phyloP scores from a whole-genome alignment of 306 rosid species.

The Cucumis cinereus region DNA sequence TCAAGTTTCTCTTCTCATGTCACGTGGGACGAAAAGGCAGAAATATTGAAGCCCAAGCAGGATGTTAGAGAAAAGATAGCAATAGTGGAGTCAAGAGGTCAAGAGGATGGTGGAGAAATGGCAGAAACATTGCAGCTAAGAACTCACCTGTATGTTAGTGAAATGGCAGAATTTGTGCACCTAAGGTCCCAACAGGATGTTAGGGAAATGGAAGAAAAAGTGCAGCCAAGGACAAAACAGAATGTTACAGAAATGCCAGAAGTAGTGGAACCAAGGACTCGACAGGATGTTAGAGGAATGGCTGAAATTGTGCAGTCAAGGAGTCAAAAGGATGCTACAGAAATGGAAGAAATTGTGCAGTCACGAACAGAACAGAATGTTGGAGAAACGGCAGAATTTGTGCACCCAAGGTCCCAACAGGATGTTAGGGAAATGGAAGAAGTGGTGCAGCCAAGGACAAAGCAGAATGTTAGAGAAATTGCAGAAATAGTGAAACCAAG shows the following conservation, averaged over 20 bases:
- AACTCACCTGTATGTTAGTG: constrained; percentile 24
- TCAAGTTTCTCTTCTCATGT: constrained; percentile 51
- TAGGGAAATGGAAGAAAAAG: not conserved
- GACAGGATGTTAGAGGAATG: not conserved
- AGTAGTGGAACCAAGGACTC: not conserved
- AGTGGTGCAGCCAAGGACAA: not conserved
- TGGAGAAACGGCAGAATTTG: constrained; percentile 44
- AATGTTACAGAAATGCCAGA: not conserved
- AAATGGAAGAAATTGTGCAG: constrained; percentile 31
- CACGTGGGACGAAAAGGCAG: constrained; percentile 87
- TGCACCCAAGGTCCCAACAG: not conserved
- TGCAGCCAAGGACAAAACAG: not conserved
- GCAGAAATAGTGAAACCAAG: not conserved
- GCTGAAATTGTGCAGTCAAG: constrained; percentile 35
- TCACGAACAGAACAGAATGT: constrained; percentile 25
- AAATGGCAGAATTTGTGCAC: constrained; percentile 46
- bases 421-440: not conserved
- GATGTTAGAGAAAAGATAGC: not conserved
- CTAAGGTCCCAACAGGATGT: not conserved
- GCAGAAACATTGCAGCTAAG: constrained; percentile 36
- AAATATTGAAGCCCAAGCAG: constrained; percentile 24
- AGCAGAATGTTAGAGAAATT: not conserved
- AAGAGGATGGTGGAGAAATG: constrained; percentile 22
- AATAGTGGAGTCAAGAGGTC: constrained; percentile 42
- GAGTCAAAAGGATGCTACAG: constrained; percentile 25